Evolutionary conservation across 2,329 filamentous ascomycete genomes (phyloP), one percentile per base, ranked within the genome.

Genomic region (Diaporthe caulivora): DNA sequence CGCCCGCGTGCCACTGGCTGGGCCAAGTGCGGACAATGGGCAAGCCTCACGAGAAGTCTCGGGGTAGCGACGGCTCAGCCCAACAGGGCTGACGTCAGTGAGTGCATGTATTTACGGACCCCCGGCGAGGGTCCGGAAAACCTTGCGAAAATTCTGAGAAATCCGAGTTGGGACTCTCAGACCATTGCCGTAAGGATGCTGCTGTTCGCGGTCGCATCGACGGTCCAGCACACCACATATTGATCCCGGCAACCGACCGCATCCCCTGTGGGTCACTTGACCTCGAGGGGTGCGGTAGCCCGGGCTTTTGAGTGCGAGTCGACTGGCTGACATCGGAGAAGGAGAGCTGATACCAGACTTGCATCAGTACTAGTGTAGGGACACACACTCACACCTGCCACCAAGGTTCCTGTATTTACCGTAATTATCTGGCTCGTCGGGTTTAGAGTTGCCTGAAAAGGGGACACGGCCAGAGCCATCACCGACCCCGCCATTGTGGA

Each of bases 401-500:
- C n/a, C n/a, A n/a, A n/a, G n/a, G n/a, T n/a, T n/a, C n/a, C n/a
- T n/a, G n/a, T n/a, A n/a, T n/a, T n/a, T 65, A 15, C 62, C 44
- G 62, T 10, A 5, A 26, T 31, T 58, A 62, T 9, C 44, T 31
- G 42, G 42, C 42, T 11, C 15, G 47, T 40, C n/a, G 17, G 29
- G 62, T 24, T 17, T 17, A 51, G 31, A 53, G 37, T 37, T 24
- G 44, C 60, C 42, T 17, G 42, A 47, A 49, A 64, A 49, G 60
- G 42, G 60, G 60, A 64, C n/a, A n/a, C n/a, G 13, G 9, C 62
- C 34, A 47, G 9, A 40, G 15, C 8, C 44, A 40, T 8, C 47
- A 53, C 47, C 62, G 62, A 67, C 62, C 62, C 62, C 62, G 62
- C 62, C 62, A 53, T 53, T 53, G 62, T 67, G 62, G 62, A 8